These are phyloP conservation scores for Ophiostoma australiae DNA, from an alignment of 2,329 filamentous ascomycete species.

Conservation along the genomic window DNA sequence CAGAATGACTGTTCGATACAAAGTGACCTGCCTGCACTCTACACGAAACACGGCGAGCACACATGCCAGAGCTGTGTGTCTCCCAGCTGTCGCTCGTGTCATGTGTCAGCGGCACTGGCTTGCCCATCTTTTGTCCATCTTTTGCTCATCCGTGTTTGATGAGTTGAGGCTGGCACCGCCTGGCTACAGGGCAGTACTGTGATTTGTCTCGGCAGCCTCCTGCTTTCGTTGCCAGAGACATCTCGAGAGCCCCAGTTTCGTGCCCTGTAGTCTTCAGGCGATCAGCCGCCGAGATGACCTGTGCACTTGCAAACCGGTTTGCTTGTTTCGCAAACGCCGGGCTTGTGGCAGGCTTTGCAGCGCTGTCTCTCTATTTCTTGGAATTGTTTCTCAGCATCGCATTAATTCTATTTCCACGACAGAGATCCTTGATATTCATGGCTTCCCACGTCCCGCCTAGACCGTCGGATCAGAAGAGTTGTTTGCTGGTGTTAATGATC, in stretches of 20 bases:
- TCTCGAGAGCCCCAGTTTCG: no score
- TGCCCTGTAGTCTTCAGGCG: neutral
- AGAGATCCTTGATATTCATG: neutral
- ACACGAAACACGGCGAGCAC: neutral
- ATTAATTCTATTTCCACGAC: neutral
- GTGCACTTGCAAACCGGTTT: neutral
- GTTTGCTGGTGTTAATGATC: neutral
- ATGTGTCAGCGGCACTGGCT: neutral
- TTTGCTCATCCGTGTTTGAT: no score
- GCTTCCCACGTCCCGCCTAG: neutral
- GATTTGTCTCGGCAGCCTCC: neutral
- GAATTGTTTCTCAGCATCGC: neutral
- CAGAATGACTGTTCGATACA: neutral
- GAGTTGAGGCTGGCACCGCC: no score
- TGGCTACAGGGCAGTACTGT: neutral
- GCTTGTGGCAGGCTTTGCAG: no score
- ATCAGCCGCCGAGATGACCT: neutral
- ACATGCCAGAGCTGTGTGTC: neutral
- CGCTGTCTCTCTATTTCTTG: neutral
- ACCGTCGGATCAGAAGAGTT: neutral
- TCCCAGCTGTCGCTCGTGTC: no score
- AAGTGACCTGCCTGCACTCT: neutral
- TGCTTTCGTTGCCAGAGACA: no score
- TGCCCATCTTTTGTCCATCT: no score
- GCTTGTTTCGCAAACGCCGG: constrained; percentile 1